A percentile compares a stretch with the other conserved stretches of the same genome.
Evolutionary conservation across 2,329 filamentous ascomycete genomes (phyloP).

Genomic region (Exophiala spinifera): DNA sequence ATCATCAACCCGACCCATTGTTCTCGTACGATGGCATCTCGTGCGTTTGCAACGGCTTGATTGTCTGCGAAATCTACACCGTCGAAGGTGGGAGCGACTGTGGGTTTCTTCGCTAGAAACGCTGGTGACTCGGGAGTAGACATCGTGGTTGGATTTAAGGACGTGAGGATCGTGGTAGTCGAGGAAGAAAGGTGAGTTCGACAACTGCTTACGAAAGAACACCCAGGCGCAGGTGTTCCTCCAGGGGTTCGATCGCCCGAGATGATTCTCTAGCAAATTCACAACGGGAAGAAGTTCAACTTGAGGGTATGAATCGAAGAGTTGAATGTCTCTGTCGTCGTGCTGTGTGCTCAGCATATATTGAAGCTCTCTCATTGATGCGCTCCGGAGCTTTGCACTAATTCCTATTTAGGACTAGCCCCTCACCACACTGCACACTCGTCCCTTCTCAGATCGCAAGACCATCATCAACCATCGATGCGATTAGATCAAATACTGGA

Average conservation of each 20-base stretch:
- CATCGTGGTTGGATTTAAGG: conserved; percentile 44
- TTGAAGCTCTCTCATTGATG: background rate
- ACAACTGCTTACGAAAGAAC: background rate
- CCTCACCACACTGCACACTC: background rate
- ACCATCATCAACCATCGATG: too few species aligned
- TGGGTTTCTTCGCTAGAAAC: conserved; percentile 65
- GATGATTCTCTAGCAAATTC: too few species aligned
- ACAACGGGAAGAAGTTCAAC: too few species aligned
- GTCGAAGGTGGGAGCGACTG: conserved; percentile 63
- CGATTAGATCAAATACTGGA: too few species aligned
- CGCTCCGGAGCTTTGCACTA: background rate
- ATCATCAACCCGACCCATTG: conserved; percentile 70
- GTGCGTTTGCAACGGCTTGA: conserved; percentile 59
- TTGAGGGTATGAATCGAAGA: too few species aligned
- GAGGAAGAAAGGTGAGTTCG: background rate
- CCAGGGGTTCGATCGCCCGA: too few species aligned
- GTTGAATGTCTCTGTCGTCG: background rate
- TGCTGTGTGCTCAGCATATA: background rate
- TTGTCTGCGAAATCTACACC: conserved; percentile 67
- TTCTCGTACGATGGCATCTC: conserved; percentile 64
- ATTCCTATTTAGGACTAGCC: background rate
- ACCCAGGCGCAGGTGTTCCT: background rate
- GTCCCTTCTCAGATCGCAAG: background rate
- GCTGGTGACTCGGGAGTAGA: conserved; percentile 62
- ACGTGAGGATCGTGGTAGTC: background rate